Evolutionary conservation across 2,329 filamentous ascomycete genomes (phyloP), one percentile per base, ranked within the genome.

Genomic region (Passalora sequoiae): DNA sequence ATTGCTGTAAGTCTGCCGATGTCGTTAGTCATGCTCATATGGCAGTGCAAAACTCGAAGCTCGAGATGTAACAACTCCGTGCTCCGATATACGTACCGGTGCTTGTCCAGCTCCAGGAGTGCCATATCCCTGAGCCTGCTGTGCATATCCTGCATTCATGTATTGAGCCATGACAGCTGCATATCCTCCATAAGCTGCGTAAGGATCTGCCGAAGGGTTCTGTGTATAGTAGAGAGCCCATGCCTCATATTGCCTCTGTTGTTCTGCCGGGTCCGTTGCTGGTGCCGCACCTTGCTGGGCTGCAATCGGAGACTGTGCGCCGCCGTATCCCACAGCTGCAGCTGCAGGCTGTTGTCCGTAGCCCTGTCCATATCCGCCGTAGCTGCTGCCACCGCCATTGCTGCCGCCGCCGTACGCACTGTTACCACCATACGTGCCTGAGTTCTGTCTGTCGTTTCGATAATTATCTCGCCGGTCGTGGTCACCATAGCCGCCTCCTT

Each of bases 181-280:
- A 21, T 57, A 96, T 42, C 91, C 91, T 50, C 91, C 91, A 57
- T 92, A 96, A 6, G 86, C 81, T 30, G 88, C 88, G 64, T 96
- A 96, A 0, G 89, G 91, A 60, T 96, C 88, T 50, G 77, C 72
- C 50, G 74, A 75, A 49, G 89, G 91, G 65, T 94, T 92, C 63
- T 89, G 84, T 2, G 86, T 83, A 63, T 94, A 94, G 60, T 91
- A 85, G 13, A 84, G 80, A 40, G 80, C 80, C 63, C 92, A 92
- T 57, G 94, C 85, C 40, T 71, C 51, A 33, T 53, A 51, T 43
- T 57, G 53, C 25, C 49, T 49, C 25, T 55, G 45, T 10, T 49
- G 54, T 20, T 56, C 50, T 17, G 49, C 38, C 21, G 49, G 47
- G 36, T 54, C 66, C 30, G 57, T 60, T 29, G 48, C 29, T 9